A percentile compares a stretch with the other conserved stretches of the same genome.
Conservation (phyloP, 257 asterid species). For the Solanum sparsipilum region DNA sequence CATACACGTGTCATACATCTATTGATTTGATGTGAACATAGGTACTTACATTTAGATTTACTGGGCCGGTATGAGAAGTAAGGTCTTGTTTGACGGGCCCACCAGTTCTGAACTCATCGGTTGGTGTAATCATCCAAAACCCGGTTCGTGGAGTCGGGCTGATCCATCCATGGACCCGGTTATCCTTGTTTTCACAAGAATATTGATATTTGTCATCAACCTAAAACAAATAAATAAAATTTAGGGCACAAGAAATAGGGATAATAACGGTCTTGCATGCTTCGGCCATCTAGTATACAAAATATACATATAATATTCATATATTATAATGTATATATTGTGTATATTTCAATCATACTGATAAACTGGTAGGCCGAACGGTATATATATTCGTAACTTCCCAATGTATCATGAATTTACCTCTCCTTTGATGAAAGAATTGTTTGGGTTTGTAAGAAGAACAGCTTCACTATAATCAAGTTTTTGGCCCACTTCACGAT, state of each 20-base stretch:
- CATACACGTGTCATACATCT: too few relatives aligned
- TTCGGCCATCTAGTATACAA: background rate
- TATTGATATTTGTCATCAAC: slow-evolving; percentile 94
- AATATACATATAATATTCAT: too few relatives aligned
- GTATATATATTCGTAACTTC: too few relatives aligned
- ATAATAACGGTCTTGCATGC: background rate
- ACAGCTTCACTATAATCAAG: slow-evolving; percentile 87
- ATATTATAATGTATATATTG: background rate
- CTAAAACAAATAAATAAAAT: slow-evolving; percentile 8
- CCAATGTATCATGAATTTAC: slow-evolving; percentile 8
- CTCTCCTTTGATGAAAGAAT: slow-evolving; percentile 63
- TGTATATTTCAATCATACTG: too few relatives aligned
- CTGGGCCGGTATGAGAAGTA: slow-evolving; percentile 87
- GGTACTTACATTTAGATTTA: slow-evolving; percentile 51
- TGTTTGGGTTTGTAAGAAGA: slow-evolving; percentile 54
- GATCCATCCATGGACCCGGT: slow-evolving; percentile 82
- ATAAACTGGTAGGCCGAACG: too few relatives aligned
- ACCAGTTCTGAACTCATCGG: slow-evolving; percentile 66
- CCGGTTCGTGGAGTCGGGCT: slow-evolving; percentile 42
- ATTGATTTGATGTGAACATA: background rate
- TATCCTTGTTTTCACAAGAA: slow-evolving; percentile 66
- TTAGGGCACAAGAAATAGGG: background rate
- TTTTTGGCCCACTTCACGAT: slow-evolving; percentile 38
- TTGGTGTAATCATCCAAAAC: slow-evolving; percentile 80
- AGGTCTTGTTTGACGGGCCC: slow-evolving; percentile 96